Evolutionary conservation across 108 stramenopile species (phyloP).

Genomic region (Poteriospumella lacustris): DNA sequence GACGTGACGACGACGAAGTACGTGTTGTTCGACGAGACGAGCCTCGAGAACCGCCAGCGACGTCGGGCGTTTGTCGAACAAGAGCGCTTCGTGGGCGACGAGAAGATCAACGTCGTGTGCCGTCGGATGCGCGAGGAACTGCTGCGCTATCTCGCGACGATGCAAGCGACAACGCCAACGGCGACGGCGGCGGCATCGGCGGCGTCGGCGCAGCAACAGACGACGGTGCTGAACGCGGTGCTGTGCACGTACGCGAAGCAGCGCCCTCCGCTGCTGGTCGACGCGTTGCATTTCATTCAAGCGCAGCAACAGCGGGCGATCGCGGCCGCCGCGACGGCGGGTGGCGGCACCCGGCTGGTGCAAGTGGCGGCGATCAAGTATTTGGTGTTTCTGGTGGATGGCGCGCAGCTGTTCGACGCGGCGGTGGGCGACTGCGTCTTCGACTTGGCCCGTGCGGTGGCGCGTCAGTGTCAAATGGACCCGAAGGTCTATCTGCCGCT

Average conservation of each 20-base stretch:
- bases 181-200: neutral
- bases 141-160: neutral
- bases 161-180: neutral
- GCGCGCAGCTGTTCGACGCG: constrained; percentile 72
- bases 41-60: neutral
- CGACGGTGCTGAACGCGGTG: neutral
- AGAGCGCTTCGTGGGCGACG: neutral
- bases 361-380: constrained; percentile 77
- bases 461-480: constrained; percentile 82
- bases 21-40: too few species aligned
- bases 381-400: constrained; percentile 76
- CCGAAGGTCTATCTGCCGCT: constrained; percentile 82
- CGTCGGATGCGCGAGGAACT: neutral
- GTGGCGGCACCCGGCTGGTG: neutral
- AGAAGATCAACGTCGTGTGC: neutral
- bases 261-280: neutral
- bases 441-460: constrained; percentile 77
- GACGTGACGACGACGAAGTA: too few species aligned
- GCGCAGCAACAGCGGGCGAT: neutral
- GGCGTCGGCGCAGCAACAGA: too few species aligned
- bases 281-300: neutral
- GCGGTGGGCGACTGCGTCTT: constrained; percentile 83
- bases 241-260: constrained; percentile 22
- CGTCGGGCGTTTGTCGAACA: neutral
- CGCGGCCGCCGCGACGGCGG: neutral